A percentile compares a stretch with the other conserved stretches of the same genome.
phyloP scores from a whole-genome alignment of 2,329 filamentous ascomycete genomes.

The Lasiodiplodia sp. region DNA sequence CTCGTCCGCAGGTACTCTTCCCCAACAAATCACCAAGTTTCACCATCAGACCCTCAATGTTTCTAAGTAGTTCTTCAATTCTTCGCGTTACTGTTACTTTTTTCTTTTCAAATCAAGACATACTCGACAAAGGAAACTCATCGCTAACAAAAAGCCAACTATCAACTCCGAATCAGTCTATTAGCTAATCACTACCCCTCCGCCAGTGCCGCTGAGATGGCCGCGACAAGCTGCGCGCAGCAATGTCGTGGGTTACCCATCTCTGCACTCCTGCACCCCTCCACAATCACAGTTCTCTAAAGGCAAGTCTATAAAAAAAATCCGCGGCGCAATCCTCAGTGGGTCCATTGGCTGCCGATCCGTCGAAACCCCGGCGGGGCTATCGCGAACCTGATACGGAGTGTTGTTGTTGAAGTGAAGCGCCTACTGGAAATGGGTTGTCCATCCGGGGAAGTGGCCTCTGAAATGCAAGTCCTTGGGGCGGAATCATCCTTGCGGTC shows the following conservation, averaged over 20 bases:
- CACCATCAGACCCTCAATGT: not conserved
- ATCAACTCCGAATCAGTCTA: not conserved
- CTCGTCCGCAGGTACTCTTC: not conserved
- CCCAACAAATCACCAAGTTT: not conserved
- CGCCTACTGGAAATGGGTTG: constrained; percentile 20
- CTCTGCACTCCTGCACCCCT: not conserved
- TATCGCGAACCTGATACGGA: not conserved
- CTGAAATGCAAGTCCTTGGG: constrained; percentile 17
- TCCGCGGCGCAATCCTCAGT: not conserved
- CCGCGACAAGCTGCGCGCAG: constrained; percentile 23
- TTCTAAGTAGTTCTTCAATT: not conserved
- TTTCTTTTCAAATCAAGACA: not conserved
- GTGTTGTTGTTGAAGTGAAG: not conserved
- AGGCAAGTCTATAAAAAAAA: constrained; percentile 4
- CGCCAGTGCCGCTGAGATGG: constrained; percentile 22
- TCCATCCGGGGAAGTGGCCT: constrained; percentile 16
- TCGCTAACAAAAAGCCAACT: constrained; percentile 6
- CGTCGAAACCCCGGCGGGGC: not conserved
- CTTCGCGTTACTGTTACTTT: not conserved
- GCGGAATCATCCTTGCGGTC: constrained; percentile 13
- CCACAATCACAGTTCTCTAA: constrained; percentile 3
- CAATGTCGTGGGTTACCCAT: constrained; percentile 23
- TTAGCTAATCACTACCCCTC: not conserved
- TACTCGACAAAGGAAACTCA: constrained; percentile 14
- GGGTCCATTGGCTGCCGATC: not conserved